Evolutionary conservation across 2,329 filamentous ascomycete genomes (phyloP).

Genomic region (Talaromyces rugulosus): DNA sequence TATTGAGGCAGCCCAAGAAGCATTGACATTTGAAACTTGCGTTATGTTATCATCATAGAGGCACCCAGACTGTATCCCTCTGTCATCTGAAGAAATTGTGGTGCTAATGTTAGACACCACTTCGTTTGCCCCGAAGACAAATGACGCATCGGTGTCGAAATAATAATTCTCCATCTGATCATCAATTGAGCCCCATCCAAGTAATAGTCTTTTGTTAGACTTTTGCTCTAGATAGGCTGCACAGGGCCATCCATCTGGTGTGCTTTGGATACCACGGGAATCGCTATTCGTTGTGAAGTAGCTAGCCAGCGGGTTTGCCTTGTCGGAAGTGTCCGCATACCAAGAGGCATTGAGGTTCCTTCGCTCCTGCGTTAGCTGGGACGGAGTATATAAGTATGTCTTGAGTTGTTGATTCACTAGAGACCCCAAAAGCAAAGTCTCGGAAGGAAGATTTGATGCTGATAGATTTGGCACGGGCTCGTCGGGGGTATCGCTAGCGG

Average conservation of each 20-base stretch:
- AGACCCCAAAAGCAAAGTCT: constrained; percentile 43
- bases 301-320: constrained; percentile 42
- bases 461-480: constrained; percentile 39
- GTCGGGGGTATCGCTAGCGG: constrained; percentile 38
- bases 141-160: constrained; percentile 45
- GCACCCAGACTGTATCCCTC: constrained; percentile 49
- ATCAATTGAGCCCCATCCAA: constrained; percentile 55
- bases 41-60: constrained; percentile 45
- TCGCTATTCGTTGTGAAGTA: constrained; percentile 49
- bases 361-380: constrained; percentile 48
- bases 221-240: constrained; percentile 55
- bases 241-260: constrained; percentile 61
- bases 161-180: constrained; percentile 56
- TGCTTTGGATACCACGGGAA: constrained; percentile 38
- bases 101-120: constrained; percentile 37
- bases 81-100: constrained; percentile 34
- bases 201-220: constrained; percentile 50
- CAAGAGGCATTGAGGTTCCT: constrained; percentile 56
- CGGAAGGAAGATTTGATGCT: constrained; percentile 41
- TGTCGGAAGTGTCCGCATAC: constrained; percentile 43
- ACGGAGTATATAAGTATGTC: constrained; percentile 52
- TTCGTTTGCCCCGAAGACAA: constrained; percentile 49
- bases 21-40: constrained; percentile 43
- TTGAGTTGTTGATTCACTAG: constrained; percentile 47
- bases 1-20: constrained; percentile 49